Conservation (phyloP, 306 rosid species). For the peach (Prunus persica) region DNA sequence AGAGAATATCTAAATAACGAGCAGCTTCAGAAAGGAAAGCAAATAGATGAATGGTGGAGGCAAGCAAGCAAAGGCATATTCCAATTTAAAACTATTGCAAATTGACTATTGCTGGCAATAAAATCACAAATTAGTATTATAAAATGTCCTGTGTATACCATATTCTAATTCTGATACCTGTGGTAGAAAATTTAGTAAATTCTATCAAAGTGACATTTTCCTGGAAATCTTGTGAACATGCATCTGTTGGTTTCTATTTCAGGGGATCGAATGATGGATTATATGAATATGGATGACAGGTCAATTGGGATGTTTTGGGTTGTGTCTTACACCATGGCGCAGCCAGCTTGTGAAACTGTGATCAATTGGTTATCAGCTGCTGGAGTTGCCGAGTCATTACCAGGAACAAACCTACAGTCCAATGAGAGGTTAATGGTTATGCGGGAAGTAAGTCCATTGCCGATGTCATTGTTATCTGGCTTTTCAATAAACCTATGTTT, state of each 20-base stretch:
- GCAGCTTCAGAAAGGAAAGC: conserved; percentile 98
- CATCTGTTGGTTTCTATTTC: conserved; percentile 17
- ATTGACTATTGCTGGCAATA: conserved; percentile 13
- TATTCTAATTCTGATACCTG: background rate
- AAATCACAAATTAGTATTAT: conserved; percentile 13
- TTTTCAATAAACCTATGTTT: conserved; percentile 85
- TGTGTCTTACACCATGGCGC: conserved; percentile 98
- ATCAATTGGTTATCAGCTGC: conserved; percentile 79
- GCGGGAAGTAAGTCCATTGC: conserved; percentile 93
- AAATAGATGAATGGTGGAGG: conserved; percentile 99
- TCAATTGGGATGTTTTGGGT: conserved; percentile 99
- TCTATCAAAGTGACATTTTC: background rate
- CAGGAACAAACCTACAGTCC: conserved; percentile 65
- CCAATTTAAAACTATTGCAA: conserved; percentile 3
- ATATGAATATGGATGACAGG: conserved; percentile 97
- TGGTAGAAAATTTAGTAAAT: background rate
- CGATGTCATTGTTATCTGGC: conserved; percentile 91
- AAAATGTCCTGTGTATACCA: conserved; percentile 9
- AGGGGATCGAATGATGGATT: conserved; percentile 95
- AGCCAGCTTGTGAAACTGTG: conserved; percentile 93
- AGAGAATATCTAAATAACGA: conserved; percentile 92
- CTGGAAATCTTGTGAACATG: background rate
- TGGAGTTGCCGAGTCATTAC: conserved; percentile 56
- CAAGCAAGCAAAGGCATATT: conserved; percentile 86
- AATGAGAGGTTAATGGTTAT: conserved; percentile 68